Percentiles rank a stretch among this genome's conserved stretches.
These are phyloP conservation scores for Pinus albicaulis DNA, from an alignment of 75 land plant genomes.

Conservation along the genomic window DNA sequence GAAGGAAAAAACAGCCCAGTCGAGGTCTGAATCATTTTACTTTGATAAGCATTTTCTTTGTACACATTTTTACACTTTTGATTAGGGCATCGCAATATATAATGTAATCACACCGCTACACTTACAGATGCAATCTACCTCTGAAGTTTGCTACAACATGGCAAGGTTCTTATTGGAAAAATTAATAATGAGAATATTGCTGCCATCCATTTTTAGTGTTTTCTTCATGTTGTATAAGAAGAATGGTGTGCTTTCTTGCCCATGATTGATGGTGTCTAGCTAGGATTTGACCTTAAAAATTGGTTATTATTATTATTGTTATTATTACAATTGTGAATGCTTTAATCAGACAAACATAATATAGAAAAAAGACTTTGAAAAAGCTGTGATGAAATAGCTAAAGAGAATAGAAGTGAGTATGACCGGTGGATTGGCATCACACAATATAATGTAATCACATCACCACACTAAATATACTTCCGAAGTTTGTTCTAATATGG, in stretches of 20 bases:
- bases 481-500: constrained; percentile 1
- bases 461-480: background rate
- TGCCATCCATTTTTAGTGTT: constrained; percentile 3
- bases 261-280: background rate
- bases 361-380: background rate
- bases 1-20: background rate
- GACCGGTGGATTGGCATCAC: background rate
- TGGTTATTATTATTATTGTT: too few species aligned
- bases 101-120: constrained; percentile 4
- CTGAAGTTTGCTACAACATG: constrained; percentile 4
- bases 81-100: constrained; percentile 12
- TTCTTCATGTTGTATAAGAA: background rate
- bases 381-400: background rate
- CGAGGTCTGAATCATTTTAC: constrained; percentile 8
- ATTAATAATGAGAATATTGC: constrained; percentile 11
- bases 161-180: constrained; percentile 11
- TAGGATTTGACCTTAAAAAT: too few species aligned
- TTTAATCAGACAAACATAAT: background rate
- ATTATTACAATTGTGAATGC: too few species aligned
- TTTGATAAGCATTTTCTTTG: constrained; percentile 9
- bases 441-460: background rate
- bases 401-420: too few species aligned
- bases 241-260: background rate
- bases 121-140: constrained; percentile 9
- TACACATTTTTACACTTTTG: constrained; percentile 13